These are phyloP conservation scores for Fusarium denticulatum DNA, from an alignment of 2,329 filamentous ascomycete species.

Conservation along the genomic window DNA sequence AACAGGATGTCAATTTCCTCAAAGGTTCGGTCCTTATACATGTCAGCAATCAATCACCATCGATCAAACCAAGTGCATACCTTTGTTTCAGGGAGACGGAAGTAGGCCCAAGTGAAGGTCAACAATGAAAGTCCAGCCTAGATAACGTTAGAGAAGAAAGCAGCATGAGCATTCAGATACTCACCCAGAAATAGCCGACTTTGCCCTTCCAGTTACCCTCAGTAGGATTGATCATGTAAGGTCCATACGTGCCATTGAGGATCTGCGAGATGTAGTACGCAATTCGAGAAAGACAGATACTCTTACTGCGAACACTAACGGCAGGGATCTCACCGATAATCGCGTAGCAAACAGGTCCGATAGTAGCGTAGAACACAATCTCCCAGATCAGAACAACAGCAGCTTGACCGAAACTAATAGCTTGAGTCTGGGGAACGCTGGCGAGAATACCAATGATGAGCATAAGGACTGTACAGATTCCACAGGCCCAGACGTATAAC, in stretches of 20 bases:
- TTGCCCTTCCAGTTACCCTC: constrained; percentile 51
- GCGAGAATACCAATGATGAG: constrained; percentile 50
- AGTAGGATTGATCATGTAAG: constrained; percentile 48
- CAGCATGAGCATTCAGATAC: rapidly evolving
- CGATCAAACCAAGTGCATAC: rapidly evolving
- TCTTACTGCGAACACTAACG: constrained; percentile 54
- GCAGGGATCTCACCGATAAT: constrained; percentile 55
- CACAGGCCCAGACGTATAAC: constrained; percentile 53
- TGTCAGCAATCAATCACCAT: not conserved
- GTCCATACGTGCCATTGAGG: constrained; percentile 44
- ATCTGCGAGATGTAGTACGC: constrained; percentile 44
- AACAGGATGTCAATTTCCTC: constrained; percentile 51
- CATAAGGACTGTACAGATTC: constrained; percentile 54
- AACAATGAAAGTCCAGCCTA: constrained; percentile 41
- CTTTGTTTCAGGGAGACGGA: constrained; percentile 48
- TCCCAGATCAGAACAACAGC: constrained; percentile 57
- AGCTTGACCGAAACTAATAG: constrained; percentile 49
- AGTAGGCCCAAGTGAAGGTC: constrained; percentile 47
- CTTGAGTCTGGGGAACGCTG: constrained; percentile 34
- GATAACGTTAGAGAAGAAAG: not conserved
- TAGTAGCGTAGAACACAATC: constrained; percentile 54
- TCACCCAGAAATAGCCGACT: constrained; percentile 45
- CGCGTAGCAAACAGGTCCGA: constrained; percentile 56
- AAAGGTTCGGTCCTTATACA: constrained; percentile 34
- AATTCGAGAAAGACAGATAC: constrained; percentile 53